Conservation (phyloP, 257 asterid genomes). For the Sherardia arvensis region DNA sequence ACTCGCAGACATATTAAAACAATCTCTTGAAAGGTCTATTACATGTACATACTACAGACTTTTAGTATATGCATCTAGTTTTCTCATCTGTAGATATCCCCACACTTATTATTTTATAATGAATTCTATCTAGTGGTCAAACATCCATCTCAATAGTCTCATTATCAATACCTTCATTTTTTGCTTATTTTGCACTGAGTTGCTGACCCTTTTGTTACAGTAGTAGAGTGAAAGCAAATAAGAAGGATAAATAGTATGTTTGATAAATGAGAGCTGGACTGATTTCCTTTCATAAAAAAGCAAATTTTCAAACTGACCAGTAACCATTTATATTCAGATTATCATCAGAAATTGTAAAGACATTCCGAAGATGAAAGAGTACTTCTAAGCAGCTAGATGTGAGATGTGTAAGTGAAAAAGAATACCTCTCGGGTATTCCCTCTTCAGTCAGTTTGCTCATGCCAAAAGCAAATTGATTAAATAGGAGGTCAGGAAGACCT, state of each 20-base stretch:
- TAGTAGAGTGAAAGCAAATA: neutral
- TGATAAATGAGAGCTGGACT: neutral
- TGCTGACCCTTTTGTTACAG: neutral
- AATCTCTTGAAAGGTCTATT: neutral
- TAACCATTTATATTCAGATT: neutral
- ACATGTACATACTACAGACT: neutral
- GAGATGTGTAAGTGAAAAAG: neutral
- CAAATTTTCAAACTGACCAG: neutral
- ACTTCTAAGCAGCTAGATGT: neutral
- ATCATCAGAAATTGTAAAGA: neutral
- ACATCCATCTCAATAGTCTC: neutral
- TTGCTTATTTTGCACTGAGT: neutral
- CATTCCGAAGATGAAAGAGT: neutral
- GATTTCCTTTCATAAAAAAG: neutral
- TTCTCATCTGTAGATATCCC: neutral
- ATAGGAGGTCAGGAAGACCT: conserved; percentile 51
- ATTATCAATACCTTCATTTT: neutral
- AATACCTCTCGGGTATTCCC: conserved; percentile 61
- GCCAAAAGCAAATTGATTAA: conserved; percentile 64
- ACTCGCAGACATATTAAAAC: neutral
- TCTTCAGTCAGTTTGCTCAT: conserved; percentile 62
- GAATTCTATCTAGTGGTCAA: neutral
- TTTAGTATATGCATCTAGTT: neutral
- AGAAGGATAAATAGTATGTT: neutral
- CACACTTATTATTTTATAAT: neutral